Evolutionary conservation across 2,329 filamentous ascomycete species (phyloP), one percentile per base, ranked within the genome.

Genomic region (Colletotrichum phormii): DNA sequence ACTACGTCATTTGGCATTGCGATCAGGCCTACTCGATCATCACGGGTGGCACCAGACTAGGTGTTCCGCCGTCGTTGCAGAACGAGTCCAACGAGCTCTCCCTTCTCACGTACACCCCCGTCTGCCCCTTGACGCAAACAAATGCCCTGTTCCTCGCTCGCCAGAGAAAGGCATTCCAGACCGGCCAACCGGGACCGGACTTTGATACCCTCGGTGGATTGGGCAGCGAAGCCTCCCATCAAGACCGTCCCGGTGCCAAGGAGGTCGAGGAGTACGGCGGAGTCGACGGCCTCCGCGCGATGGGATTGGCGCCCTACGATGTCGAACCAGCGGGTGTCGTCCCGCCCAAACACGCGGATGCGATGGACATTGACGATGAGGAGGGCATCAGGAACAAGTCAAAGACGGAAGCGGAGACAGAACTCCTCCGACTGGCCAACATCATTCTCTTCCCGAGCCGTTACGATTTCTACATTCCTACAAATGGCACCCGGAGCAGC

Each of bases 1-100:
- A 89, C 81, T 90, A 90, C 77, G 87, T 90, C 73, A 80, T 90
- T 75, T 90, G 88, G 88, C 88, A 90, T 76, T 87, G 87, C 26
- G 88, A 90, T 75, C 84, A 89, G 73, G 85, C 88, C 8, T 90
- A 89, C 78, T 87, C 88, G 75, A 88, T 90, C 77, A 85, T 84
- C 69, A 85, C 82, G 75, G 79, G 80, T 7, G 79, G 81, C 58
- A 84, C 80, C 60, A 75, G 76, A 4, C 72, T 80, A 33, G 76
- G 78, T 72, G 78, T 82, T 22, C 80, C 76, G 0, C 75, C 59
- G 15, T 70, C 72, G 4, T 53, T 74, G 62, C 74, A 75, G 33
- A 70, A 61, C 37, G 64, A 69, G 67, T 67, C 74, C 18, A 79
- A 76, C 69, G 80, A 83, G 64, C 80, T 85, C 13, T 87, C 84